A percentile compares a stretch with the other conserved stretches of the same genome.
These are phyloP conservation scores for Flaveria ramosissima DNA, from an alignment of 129 eudicot species.

Conservation along the genomic window DNA sequence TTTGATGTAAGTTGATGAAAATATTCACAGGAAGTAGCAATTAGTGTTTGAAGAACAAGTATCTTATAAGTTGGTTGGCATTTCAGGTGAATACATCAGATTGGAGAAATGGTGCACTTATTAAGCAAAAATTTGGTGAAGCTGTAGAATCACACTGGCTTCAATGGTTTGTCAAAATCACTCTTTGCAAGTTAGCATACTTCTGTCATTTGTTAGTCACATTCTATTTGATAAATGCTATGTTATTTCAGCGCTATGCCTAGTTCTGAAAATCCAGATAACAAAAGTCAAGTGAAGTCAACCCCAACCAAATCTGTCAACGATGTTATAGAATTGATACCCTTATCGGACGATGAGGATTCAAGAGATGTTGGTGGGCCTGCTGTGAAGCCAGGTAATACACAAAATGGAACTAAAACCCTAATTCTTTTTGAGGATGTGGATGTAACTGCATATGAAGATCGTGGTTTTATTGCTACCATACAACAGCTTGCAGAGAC, in stretches of 20 bases:
- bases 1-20: conserved; percentile 5
- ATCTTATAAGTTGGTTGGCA: conserved; percentile 18
- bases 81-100: conserved; percentile 81
- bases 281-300: conserved; percentile 44
- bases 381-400: conserved; percentile 13
- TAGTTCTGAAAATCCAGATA: conserved; percentile 41
- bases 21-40: neutral
- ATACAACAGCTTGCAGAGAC: conserved; percentile 92
- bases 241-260: conserved; percentile 58
- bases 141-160: conserved; percentile 93
- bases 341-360: conserved; percentile 57
- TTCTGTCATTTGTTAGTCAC: conserved; percentile 24
- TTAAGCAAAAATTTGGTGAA: conserved; percentile 93
- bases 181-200: conserved; percentile 14
- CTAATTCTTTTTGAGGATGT: conserved; percentile 96
- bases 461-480: conserved; percentile 80
- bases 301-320: conserved; percentile 40
- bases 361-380: conserved; percentile 30
- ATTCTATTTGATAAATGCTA: conserved; percentile 20
- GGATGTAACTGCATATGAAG: conserved; percentile 79
- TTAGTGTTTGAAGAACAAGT: conserved; percentile 8
- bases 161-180: conserved; percentile 54
- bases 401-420: conserved; percentile 61
- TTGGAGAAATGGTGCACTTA: conserved; percentile 94
- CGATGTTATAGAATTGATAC: conserved; percentile 52